A percentile compares a stretch with the other conserved stretches of the same genome.
phyloP scores from a whole-genome alignment of 2,329 filamentous ascomycete genomes.

The Emmonsiellopsis sp. region DNA sequence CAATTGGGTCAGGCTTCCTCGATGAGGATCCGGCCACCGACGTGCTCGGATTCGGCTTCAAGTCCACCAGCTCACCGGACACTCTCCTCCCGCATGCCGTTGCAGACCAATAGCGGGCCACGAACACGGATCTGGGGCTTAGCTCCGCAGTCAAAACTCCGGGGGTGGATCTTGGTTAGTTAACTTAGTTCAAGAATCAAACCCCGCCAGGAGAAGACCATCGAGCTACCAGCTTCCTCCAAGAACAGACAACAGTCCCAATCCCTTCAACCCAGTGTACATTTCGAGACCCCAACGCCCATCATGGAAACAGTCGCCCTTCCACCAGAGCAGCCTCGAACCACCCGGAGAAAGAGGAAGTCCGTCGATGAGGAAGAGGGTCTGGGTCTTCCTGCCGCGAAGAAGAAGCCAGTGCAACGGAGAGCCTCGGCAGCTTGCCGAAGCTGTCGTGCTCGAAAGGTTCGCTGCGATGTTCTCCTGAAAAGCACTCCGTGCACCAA shows the following conservation, averaged over 20 bases:
- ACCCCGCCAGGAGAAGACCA: no score
- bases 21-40: no score
- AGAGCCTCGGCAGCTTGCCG: conserved; percentile 44
- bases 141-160: no score
- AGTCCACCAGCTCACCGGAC: no score
- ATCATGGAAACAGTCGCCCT: neutral
- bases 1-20: no score
- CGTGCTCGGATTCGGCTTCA: no score
- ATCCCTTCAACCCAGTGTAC: neutral
- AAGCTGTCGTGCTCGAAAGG: conserved; percentile 42
- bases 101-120: no score
- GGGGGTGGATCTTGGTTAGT: no score
- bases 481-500: conserved; percentile 30
- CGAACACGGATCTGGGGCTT: no score
- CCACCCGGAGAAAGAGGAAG: conserved; percentile 45
- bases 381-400: conserved; percentile 43
- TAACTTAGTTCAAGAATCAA: no score
- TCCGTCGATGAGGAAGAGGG: conserved; percentile 43
- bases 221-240: neutral
- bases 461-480: conserved; percentile 44
- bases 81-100: no score
- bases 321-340: conserved; percentile 18
- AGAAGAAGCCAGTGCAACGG: conserved; percentile 59
- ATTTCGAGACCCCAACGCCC: neutral
- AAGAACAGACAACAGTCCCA: neutral